These are phyloP conservation scores for Rhizodiscina lignyota DNA, from an alignment of 495 filamentous ascomycete species.

Conservation along the genomic window DNA sequence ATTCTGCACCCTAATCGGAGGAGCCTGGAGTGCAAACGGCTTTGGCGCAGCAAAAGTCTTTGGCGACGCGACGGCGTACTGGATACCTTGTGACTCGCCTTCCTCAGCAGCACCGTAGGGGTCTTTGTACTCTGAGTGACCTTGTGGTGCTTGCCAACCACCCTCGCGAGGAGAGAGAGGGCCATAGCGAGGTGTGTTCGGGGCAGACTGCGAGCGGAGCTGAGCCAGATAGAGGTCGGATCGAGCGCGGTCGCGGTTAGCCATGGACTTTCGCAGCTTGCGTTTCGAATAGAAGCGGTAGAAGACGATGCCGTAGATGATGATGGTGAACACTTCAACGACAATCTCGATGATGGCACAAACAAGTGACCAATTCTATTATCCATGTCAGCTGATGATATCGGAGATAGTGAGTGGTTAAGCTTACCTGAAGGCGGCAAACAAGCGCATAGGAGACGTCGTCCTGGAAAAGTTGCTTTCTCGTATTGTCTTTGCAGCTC, in stretches of 20 bases:
- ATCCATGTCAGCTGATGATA: constrained; percentile 10
- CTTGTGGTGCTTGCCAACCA: constrained; percentile 18
- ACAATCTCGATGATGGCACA: constrained; percentile 96
- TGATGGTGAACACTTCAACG: constrained; percentile 78
- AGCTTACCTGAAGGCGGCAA: constrained; percentile 75
- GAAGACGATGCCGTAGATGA: constrained; percentile 85
- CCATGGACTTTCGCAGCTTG: constrained; percentile 88
- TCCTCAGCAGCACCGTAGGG: constrained; percentile 39
- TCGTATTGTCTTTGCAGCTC: constrained; percentile 78
- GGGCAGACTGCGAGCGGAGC: constrained; percentile 77
- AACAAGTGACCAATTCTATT: constrained; percentile 82
- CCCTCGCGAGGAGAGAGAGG: constrained; percentile 22
- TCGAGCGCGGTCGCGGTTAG: constrained; percentile 81
- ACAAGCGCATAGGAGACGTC: constrained; percentile 81
- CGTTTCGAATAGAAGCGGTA: constrained; percentile 95
- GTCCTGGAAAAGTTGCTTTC: constrained; percentile 53
- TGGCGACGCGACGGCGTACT: constrained; percentile 35
- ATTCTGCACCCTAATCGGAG: constrained; percentile 58
- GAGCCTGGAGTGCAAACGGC: constrained; percentile 71
- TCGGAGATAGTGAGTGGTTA: constrained; percentile 3
- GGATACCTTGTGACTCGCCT: constrained; percentile 23
- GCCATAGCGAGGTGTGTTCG: constrained; percentile 84
- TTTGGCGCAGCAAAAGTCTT: constrained; percentile 28
- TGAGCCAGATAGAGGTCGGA: constrained; percentile 93
- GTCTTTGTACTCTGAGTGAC: constrained; percentile 25